phyloP scores from a whole-genome alignment of 768 basidiomycete species.

The Termitomyces sp. region DNA sequence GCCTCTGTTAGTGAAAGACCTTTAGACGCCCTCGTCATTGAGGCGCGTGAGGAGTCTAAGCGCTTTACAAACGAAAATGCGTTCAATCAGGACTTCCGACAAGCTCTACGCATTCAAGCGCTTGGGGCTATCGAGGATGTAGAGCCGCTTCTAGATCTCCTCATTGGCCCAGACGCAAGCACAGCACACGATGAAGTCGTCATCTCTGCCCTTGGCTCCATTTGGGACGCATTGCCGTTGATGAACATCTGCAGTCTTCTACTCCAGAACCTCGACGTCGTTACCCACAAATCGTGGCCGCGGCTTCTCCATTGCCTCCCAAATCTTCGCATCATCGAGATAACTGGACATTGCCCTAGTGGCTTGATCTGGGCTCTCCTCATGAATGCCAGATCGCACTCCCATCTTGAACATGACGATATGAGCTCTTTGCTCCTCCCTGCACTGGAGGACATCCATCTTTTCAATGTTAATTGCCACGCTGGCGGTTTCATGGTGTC shows the following conservation, averaged over 20 bases:
- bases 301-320: constrained; percentile 23
- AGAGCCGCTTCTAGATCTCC: constrained; percentile 25
- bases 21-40: constrained; percentile 25
- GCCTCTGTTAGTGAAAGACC: constrained; percentile 13
- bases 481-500: constrained; percentile 36
- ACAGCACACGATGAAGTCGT: constrained; percentile 24
- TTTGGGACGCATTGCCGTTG: constrained; percentile 29
- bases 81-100: constrained; percentile 24
- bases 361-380: constrained; percentile 35
- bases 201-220: constrained; percentile 21
- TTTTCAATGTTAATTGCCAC: constrained; percentile 32
- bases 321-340: constrained; percentile 28
- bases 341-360: constrained; percentile 30
- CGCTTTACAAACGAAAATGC: constrained; percentile 18
- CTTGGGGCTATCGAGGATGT: constrained; percentile 20
- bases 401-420: constrained; percentile 21
- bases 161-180: constrained; percentile 21
- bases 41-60: constrained; percentile 19
- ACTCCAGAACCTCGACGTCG: constrained; percentile 29
- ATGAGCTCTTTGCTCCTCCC: constrained; percentile 24
- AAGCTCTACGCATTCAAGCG: constrained; percentile 26
- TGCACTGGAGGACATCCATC: constrained; percentile 29
- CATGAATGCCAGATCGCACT: constrained; percentile 26
- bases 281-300: constrained; percentile 36
- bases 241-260: constrained; percentile 25